Evolutionary conservation across 139 green algal species (phyloP), one percentile per base, ranked within the genome.

Genomic region (Chlamydomonas asymmetrica): DNA sequence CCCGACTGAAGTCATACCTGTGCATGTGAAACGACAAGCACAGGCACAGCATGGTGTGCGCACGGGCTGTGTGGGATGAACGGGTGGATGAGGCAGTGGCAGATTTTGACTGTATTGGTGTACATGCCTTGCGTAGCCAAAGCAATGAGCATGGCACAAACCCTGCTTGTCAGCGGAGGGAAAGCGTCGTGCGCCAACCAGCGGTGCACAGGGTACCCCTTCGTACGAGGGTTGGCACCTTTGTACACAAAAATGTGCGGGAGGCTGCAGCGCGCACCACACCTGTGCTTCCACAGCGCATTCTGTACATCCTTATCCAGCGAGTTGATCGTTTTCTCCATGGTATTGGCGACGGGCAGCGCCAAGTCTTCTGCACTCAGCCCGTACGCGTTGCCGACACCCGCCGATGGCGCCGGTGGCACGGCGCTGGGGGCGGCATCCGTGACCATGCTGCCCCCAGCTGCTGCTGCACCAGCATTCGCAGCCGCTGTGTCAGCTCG

Each of bases 1-100:
- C 80, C 7, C 37, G 41, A 5, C 18, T 54, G 63, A 95, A 97
- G 71, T 94, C 82, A 57, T 93, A 95, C 38, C 52, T 80, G 57
- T 69, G n/a, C 64, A 82, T 82, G 59, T 75, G 38, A 23, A 76
- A 29, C 20, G 41, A 39, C 13, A 18, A 62, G 23, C 29, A 65
- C 43, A 62, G 71, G 71, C 59, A 70, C 32, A 23, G 34, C 52
- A 38, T 27, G 16, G 34, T 5, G 43, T 2, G 59, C 45, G n/a
- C 43, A 37, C n/a, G 20, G n/a, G 45, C 23, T 41, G n/a, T 29
- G 10, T 75, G 0, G 18, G n/a, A 56, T 38, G 9, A 66, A 16
- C 25, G 16, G 23, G 7, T 9, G 45, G 18, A 13, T 52, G 13
- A 52, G 18, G 13, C 45, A 13, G 13, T 52, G n/a, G n/a, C 45